These are phyloP conservation scores for Globisporangium mamillatum DNA, from an alignment of 352 stramenopile species.

Conservation along the genomic window DNA sequence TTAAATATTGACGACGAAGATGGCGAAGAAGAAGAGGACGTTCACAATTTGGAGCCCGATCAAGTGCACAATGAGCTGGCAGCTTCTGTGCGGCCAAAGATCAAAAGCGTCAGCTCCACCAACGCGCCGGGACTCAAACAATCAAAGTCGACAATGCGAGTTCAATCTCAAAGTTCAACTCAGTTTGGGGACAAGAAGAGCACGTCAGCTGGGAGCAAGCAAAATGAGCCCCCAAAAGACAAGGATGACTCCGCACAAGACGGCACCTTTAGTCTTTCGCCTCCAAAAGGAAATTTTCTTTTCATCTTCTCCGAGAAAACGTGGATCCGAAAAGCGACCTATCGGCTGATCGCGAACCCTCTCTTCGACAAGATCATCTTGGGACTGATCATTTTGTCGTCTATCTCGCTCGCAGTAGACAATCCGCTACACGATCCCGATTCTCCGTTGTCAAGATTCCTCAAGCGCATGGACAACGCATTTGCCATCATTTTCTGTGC, in stretches of 20 bases:
- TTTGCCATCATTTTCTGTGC: conserved; percentile 80
- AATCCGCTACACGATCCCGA: conserved; percentile 72
- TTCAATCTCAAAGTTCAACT: neutral
- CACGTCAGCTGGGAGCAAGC: neutral
- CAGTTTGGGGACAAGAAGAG: neutral
- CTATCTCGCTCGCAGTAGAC: conserved; percentile 83
- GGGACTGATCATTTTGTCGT: conserved; percentile 79
- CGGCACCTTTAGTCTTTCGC: conserved; percentile 14
- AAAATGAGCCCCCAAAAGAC: too few relatives aligned
- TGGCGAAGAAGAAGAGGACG: conserved; percentile 40
- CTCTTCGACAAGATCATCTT: conserved; percentile 85
- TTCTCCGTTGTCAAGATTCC: conserved; percentile 29
- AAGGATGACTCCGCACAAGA: conserved; percentile 3
- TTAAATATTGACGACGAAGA: conserved; percentile 26
- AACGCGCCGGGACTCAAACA: neutral
- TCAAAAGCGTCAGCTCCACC: neutral
- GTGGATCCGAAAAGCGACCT: conserved; percentile 32
- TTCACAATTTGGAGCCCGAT: conserved; percentile 22
- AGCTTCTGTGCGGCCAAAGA: neutral
- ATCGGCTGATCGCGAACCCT: conserved; percentile 53
- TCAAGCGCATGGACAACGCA: conserved; percentile 69
- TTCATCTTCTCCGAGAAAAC: conserved; percentile 53
- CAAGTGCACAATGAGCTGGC: conserved; percentile 21
- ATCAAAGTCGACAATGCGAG: neutral
- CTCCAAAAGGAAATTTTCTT: conserved; percentile 28